Conservation (phyloP, 108 stramenopile genomes). For the Discostella stelligeroides region DNA sequence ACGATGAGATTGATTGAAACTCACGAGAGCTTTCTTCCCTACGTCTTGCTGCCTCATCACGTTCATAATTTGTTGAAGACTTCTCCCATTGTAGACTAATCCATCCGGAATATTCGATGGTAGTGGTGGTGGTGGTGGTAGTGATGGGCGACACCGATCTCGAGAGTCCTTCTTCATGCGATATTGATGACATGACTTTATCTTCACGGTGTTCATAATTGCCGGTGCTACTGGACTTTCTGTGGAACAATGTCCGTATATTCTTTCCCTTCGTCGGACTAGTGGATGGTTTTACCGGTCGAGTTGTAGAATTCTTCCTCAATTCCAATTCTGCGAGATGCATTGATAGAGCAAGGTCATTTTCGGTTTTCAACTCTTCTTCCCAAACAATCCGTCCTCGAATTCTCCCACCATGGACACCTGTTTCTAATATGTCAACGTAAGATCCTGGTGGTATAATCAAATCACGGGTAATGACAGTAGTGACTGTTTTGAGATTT, state of each 20-base stretch:
- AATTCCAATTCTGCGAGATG: constrained; percentile 15
- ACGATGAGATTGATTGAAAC: background rate
- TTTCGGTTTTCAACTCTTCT: constrained; percentile 39
- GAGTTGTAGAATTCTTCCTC: constrained; percentile 2
- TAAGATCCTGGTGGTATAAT: constrained; percentile 33
- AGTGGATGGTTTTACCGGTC: background rate
- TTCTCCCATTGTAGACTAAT: constrained; percentile 45
- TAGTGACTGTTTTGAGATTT: constrained; percentile 13
- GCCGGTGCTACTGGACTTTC: background rate
- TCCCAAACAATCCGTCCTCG: constrained; percentile 48
- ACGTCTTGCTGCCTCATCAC: constrained; percentile 16
- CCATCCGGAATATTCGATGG: constrained; percentile 45
- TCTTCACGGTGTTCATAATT: background rate
- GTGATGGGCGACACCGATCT: constrained; percentile 34
- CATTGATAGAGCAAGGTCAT: constrained; percentile 20
- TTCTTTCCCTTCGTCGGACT: constrained; percentile 2
- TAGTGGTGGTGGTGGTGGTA: constrained; percentile 28
- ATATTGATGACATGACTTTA: background rate
- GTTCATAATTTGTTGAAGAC: constrained; percentile 13
- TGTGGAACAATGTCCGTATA: background rate
- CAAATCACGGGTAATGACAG: constrained; percentile 28
- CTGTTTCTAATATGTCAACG: constrained; percentile 43
- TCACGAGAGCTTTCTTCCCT: background rate
- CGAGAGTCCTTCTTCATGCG: constrained; percentile 3
- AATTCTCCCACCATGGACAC: constrained; percentile 45